Base-by-base conservation (phyloP, 306 rosid species). In the Begonia fuchsioides region DNA sequence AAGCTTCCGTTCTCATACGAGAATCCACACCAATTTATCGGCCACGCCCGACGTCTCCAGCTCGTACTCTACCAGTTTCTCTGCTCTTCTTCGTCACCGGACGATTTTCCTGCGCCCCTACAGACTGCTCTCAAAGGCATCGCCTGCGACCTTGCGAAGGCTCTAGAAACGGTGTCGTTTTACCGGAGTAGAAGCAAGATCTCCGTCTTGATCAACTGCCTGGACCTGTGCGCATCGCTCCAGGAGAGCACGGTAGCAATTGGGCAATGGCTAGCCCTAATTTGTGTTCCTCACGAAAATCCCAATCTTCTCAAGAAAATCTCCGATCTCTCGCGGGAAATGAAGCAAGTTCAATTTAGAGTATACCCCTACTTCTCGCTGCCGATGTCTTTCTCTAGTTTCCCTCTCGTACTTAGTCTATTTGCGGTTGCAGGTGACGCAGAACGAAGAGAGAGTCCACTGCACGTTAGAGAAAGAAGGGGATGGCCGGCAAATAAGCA, bases 231-330 rank as follows among this genome's bases (percentile, higher is more conserved):
- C 52, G 44, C 57, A 5, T 55, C 68, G 17, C 59, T 76, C 1
- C 49, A 43, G 1, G 60, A 76, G 49, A 64, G 40, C 35, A 53
- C 66, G 5, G 39, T 49, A 1, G 57, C 73, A 48, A 50, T 76
- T 6, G 63, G 60, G 16, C 61, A 60, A 8, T 76, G 76, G 78
- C 78, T 76, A 9, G 51, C 76, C 17, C 50, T 76, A 58, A 62
- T 68, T 38, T 47, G 35, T 16, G 65, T 62, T 4, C 35, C 35
- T 26, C 35, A 26, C 0, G 35, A 26, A 2, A 26, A 26, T 26
- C 35, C 35, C 7, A 26, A 26, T 26, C 35, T 26, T 26, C 35
- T 26, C 35, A 26, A 26, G 35, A 26, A 26, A 26, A 26, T 26
- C 35, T 26, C 8, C 0, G 35, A 26, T 26, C 35, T 26, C 35